phyloP scores from a whole-genome alignment of 2,329 filamentous ascomycete genomes.

The Mollisia scopiformis region DNA sequence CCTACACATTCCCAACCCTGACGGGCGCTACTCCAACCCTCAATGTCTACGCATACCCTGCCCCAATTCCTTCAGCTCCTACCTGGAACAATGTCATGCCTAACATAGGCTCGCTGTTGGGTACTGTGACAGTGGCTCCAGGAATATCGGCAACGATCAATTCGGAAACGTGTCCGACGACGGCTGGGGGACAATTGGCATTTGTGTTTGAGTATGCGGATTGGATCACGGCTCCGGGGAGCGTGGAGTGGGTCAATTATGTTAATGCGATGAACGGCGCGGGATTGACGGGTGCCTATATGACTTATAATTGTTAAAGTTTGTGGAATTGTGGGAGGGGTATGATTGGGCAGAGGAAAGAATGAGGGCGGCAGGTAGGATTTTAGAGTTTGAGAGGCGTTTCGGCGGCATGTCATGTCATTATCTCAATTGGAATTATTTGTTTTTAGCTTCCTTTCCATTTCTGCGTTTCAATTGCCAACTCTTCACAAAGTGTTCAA shows the following conservation, averaged over 20 bases:
- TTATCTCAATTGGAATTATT: too few relatives aligned
- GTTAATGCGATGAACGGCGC: slow-evolving; percentile 12
- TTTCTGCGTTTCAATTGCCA: too few relatives aligned
- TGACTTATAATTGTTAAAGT: slow-evolving; percentile 18
- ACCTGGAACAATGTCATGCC: slow-evolving; percentile 14
- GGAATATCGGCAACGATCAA: slow-evolving; percentile 12
- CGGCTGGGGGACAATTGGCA: slow-evolving; percentile 5
- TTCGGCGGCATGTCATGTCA: too few relatives aligned
- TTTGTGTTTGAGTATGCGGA: slow-evolving; percentile 18
- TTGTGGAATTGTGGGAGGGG: not conserved
- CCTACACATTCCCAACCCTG: not conserved
- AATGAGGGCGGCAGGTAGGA: too few relatives aligned
- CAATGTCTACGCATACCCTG: slow-evolving; percentile 6
- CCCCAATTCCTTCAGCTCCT: not conserved
- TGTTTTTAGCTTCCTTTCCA: too few relatives aligned
- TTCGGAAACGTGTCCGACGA: slow-evolving; percentile 1
- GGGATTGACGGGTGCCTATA: slow-evolving; percentile 11
- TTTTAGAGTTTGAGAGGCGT: too few relatives aligned
- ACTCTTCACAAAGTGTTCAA: too few relatives aligned
- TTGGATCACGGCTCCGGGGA: slow-evolving; percentile 10
- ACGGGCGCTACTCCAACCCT: slow-evolving; percentile 5
- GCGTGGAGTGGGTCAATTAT: slow-evolving; percentile 12
- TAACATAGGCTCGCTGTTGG: slow-evolving; percentile 1
- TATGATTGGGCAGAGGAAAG: too few relatives aligned
- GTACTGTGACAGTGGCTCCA: slow-evolving; percentile 7